Evolutionary conservation across 2,329 filamentous ascomycete species (phyloP).

Genomic region (Emydomyces testavorans): DNA sequence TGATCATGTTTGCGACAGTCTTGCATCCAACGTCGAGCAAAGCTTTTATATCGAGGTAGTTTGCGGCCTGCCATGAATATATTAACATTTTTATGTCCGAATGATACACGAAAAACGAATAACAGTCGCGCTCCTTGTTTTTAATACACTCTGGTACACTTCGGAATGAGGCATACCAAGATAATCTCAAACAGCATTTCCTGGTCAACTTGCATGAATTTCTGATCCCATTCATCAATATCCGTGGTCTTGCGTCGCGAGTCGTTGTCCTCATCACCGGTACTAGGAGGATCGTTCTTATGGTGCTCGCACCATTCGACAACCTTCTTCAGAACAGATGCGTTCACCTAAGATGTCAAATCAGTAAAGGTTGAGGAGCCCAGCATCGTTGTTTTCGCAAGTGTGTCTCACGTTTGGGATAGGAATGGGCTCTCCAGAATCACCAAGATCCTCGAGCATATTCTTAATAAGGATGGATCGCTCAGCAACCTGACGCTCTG

Average conservation of each 20-base stretch:
- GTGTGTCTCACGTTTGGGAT: conserved; percentile 49
- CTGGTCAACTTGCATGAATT: conserved; percentile 99
- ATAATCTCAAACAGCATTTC: conserved; percentile 99
- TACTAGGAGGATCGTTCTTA: conserved; percentile 71
- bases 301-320: conserved; percentile 98
- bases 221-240: conserved; percentile 99
- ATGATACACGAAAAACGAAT: neutral
- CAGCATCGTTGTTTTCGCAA: neutral
- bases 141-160: too few species aligned
- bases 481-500: conserved; percentile 75
- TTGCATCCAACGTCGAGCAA: conserved; percentile 97
- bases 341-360: conserved; percentile 55
- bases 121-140: too few species aligned
- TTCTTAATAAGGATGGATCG: conserved; percentile 95
- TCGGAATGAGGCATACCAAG: conserved; percentile 47
- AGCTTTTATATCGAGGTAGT: conserved; percentile 98
- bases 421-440: conserved; percentile 48
- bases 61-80: conserved; percentile 56
- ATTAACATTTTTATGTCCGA: neutral
- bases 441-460: conserved; percentile 87
- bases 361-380: neutral
- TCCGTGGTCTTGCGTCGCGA: conserved; percentile 97
- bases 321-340: conserved; percentile 86
- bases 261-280: conserved; percentile 80
- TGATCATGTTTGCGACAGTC: conserved; percentile 99